Evolutionary conservation across 2,329 filamentous ascomycete species (phyloP), one percentile per base, ranked within the genome.

Genomic region (Cladophialophora carrionii): DNA sequence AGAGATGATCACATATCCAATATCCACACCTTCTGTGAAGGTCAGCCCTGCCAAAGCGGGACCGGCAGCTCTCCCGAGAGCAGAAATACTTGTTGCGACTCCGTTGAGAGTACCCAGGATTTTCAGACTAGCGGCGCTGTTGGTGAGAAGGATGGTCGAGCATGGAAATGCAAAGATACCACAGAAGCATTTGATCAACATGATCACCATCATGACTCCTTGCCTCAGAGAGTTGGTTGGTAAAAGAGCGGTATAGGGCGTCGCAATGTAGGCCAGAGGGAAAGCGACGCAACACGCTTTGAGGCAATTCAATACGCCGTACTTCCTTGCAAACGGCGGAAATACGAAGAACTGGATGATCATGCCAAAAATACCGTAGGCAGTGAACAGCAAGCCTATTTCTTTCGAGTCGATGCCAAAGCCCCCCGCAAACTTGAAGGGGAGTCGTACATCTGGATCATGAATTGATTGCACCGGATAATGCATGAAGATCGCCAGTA

Each of bases 61-160:
- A 0, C 95, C 95, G 0, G 84, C 73, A 0, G 92, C 93, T 56
- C 93, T 82, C 1, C 93, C 94, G 4, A 97, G 77, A 0, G 91
- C 92, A 69, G 88, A 89, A 37, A 93, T 87, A 62, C 89, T 90
- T 0, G 93, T 96, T 0, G 92, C 93, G 67, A 96, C 87, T 2
- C 94, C 95, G 73, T 98, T 98, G 62, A 98, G 79, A 0, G 93
- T 97, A 1, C 92, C 93, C 4, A 98, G 84, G 9, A 96, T 85
- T 51, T 84, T 81, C 17, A 96, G 80, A 61, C 89, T 92, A 0
- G 83, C 78, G 4, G 92, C 92, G 9, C 89, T 91, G 78, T 97
- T 97, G 31, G 93, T 97, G 43, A 98, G 84, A 55, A 98, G 82
- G 71, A 98, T 97, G 5, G 91, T 96, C 29, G 86, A 89, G 73